Conservation (phyloP, 768 basidiomycete species). For the Tricholomella constricta region DNA sequence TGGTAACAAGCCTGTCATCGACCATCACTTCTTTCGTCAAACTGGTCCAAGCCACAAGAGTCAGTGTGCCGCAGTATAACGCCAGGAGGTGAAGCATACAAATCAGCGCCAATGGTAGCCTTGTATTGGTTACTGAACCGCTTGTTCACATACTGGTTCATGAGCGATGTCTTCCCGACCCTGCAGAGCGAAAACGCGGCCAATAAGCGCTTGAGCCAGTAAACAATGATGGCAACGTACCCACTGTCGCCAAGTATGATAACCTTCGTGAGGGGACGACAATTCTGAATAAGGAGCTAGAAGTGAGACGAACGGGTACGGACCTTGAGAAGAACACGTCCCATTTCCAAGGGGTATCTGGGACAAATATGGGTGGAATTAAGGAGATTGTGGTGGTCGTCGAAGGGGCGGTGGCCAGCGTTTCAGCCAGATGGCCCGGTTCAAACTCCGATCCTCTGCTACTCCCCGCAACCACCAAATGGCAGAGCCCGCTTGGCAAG, state of each 20-base stretch:
- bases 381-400: slow-evolving; percentile 24
- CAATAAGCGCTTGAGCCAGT: slow-evolving; percentile 10
- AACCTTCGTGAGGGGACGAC: slow-evolving; percentile 56
- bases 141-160: slow-evolving; percentile 99
- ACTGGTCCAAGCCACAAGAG: slow-evolving; percentile 40
- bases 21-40: slow-evolving; percentile 99
- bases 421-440: slow-evolving; percentile 32
- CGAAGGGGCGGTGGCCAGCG: slow-evolving; percentile 13
- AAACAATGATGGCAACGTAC: slow-evolving; percentile 47
- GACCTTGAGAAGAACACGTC: slow-evolving; percentile 87
- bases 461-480: slow-evolving; percentile 40
- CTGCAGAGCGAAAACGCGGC: slow-evolving; percentile 38
- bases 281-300: not conserved
- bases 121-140: slow-evolving; percentile 99
- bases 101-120: slow-evolving; percentile 97
- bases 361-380: slow-evolving; percentile 21
- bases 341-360: slow-evolving; percentile 50
- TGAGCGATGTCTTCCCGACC: slow-evolving; percentile 98
- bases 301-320: slow-evolving; percentile 5
- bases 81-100: slow-evolving; percentile 54
- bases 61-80: slow-evolving; percentile 20
- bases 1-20: slow-evolving; percentile 96
- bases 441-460: slow-evolving; percentile 42
- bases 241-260: slow-evolving; percentile 99
- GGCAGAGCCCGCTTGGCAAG: slow-evolving; percentile 86